Evolutionary conservation across 306 rosid species (phyloP).

Genomic region (Senna tora): DNA sequence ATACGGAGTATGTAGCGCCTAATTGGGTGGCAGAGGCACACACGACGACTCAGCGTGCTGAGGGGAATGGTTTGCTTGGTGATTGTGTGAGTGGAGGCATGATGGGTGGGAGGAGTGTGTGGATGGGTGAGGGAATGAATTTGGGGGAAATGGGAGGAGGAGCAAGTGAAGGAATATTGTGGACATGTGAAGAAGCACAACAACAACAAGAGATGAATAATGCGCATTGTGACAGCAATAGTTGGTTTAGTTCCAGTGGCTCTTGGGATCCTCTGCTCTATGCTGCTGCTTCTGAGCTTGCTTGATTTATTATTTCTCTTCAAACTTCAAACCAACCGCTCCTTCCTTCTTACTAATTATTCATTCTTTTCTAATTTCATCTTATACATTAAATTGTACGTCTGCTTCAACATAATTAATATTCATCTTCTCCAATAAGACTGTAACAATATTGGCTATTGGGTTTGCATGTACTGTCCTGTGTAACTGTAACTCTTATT

Average conservation of each 20-base stretch:
- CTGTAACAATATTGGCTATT: background rate
- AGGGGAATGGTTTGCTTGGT: constrained; percentile 33
- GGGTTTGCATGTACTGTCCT: too few species aligned
- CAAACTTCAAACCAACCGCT: too few species aligned
- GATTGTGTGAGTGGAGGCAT: constrained; percentile 10
- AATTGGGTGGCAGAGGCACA: constrained; percentile 41
- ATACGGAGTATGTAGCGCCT: constrained; percentile 35
- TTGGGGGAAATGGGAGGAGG: constrained; percentile 39
- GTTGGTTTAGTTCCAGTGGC: constrained; percentile 45
- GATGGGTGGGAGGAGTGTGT: too few species aligned
- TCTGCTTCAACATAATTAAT: constrained; percentile 22
- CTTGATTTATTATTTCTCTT: constrained; percentile 29
- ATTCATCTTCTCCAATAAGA: background rate
- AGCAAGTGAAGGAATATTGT: constrained; percentile 34
- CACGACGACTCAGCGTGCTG: constrained; percentile 38
- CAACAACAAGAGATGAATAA: constrained; percentile 42
- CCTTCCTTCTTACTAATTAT: constrained; percentile 13
- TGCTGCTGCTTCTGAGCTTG: constrained; percentile 47
- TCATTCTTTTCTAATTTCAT: constrained; percentile 37
- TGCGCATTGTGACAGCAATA: constrained; percentile 43
- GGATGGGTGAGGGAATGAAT: too few species aligned
- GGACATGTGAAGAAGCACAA: constrained; percentile 30
- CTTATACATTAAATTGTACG: background rate
- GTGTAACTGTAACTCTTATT: background rate
- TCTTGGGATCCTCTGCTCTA: constrained; percentile 55